Evolutionary conservation across 2,329 filamentous ascomycete species (phyloP).

Genomic region (Ophiostoma tasmaniense): DNA sequence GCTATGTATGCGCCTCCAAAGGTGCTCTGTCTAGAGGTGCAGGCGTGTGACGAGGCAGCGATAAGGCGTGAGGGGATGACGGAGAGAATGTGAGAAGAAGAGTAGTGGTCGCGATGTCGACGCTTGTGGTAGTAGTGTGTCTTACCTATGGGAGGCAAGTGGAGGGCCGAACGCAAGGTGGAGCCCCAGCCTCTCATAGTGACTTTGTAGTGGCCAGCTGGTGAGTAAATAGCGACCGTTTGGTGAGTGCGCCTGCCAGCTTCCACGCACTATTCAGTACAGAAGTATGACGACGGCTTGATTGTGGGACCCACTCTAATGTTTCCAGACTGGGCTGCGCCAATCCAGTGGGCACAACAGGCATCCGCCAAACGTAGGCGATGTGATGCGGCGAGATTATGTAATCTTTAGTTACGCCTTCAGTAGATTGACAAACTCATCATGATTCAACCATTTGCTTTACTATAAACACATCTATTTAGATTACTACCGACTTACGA

Average conservation of each 20-base stretch:
- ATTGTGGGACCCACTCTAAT: neutral
- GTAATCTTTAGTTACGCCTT: neutral
- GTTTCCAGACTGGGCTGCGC: neutral
- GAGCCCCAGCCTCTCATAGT: slow-evolving; percentile 1
- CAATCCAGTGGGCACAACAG: neutral
- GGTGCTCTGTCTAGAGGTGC: neutral
- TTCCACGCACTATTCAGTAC: neutral
- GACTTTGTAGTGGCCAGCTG: neutral
- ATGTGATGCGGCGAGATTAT: neutral
- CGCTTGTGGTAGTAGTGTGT: slow-evolving; percentile 3
- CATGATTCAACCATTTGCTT: neutral
- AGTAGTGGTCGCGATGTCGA: neutral
- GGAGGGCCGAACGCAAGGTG: neutral
- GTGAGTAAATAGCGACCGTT: neutral
- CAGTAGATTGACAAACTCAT: neutral
- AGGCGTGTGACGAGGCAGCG: neutral
- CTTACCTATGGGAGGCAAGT: slow-evolving; percentile 2
- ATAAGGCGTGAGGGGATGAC: neutral
- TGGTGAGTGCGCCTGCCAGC: neutral
- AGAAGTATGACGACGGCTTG: slow-evolving; percentile 1
- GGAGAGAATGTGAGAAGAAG: neutral
- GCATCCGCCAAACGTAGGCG: neutral
- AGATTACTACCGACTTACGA: neutral
- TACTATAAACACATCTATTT: no score
- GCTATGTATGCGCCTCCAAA: neutral